Base-by-base conservation (phyloP, 192 early-diverging fungal species). In the Pilaira anomala region DNA sequence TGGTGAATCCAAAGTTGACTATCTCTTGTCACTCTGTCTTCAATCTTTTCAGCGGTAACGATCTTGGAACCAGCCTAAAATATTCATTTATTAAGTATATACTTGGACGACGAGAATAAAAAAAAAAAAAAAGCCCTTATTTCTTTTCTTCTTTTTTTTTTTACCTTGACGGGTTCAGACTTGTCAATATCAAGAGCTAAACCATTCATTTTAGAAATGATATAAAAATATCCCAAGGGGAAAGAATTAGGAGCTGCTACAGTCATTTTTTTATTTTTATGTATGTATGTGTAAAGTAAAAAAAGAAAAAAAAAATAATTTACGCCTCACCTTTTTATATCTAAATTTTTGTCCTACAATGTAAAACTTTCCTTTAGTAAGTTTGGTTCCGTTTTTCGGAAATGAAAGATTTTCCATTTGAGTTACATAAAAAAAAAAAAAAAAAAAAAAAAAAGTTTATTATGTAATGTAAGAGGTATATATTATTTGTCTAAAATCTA, bases 1-100 rank as follows among this genome's bases (percentile, higher is more conserved):
- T 67, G 66, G 28, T 67, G 56, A 28, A 58, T 60, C 66, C 66
- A 67, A 29, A 60, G 46, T 21, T 67, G 66, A 48, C 14, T 36
- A 28, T 58, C 66, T 52, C 49, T 52, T 21, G 25, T 48, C 11
- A 46, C 16, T 2, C 49, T 54, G 18, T 48, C 49, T 29, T 60
- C 49, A 13, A 36, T 58, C 49, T 51, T 60, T 24, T 7, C 2
- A 9, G 30, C 19, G 9, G 46, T 62, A 7, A 62, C 46, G 21
- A 62, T 33, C 19, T n/a, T 46, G 7, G 46, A 29, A 21, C 60
- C 46, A 18, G 45, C 28, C 60, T 62, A 30, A 14, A 49, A 8
- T n/a, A n/a, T n/a, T n/a, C n/a, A n/a, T 18, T 36, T 49, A 33
- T 18, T 8, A 46, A 0, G 33, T 36, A 36, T 9, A 9, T 48